These are phyloP conservation scores for Castanea crenata DNA, from an alignment of 306 rosid genomes.

Conservation along the genomic window DNA sequence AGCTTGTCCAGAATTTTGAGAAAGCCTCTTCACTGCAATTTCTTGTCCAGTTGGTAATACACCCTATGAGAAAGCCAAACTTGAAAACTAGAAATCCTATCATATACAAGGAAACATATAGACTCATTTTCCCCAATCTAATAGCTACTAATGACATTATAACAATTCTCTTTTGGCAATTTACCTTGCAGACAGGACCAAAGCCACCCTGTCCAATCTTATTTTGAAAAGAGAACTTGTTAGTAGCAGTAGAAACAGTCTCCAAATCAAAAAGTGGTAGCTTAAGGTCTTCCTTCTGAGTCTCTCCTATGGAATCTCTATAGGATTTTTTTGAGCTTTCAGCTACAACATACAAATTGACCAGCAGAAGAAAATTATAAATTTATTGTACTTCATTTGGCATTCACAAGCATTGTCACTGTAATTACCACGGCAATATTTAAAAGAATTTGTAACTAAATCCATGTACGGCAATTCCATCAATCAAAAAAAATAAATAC, in stretches of 20 bases:
- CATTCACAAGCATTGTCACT: background rate
- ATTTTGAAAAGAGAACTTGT: slow-evolving; percentile 28
- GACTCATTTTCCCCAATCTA: background rate
- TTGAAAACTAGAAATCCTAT: background rate
- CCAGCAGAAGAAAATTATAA: background rate
- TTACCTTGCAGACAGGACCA: slow-evolving; percentile 46
- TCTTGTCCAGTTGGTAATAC: slow-evolving; percentile 30
- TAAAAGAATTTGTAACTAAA: too few relatives aligned
- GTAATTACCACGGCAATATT: background rate
- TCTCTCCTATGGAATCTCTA: background rate
- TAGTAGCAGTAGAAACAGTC: slow-evolving; percentile 39
- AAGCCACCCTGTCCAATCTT: slow-evolving; percentile 55
- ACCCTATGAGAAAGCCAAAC: slow-evolving; percentile 29
- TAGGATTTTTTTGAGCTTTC: background rate
- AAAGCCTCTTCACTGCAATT: slow-evolving; percentile 42
- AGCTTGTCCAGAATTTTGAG: slow-evolving; percentile 32
- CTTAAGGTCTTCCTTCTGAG: slow-evolving; percentile 17
- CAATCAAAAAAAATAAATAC: too few relatives aligned
- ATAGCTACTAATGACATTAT: background rate
- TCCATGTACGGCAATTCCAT: too few relatives aligned
- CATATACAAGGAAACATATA: background rate
- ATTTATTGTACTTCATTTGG: background rate
- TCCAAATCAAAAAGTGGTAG: slow-evolving; percentile 34
- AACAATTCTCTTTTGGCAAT: background rate
- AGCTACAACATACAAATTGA: background rate